A percentile compares a stretch with the other conserved stretches of the same genome.
phyloP scores from a whole-genome alignment of 495 filamentous ascomycete genomes.

The Penicillium bovifimosum region DNA sequence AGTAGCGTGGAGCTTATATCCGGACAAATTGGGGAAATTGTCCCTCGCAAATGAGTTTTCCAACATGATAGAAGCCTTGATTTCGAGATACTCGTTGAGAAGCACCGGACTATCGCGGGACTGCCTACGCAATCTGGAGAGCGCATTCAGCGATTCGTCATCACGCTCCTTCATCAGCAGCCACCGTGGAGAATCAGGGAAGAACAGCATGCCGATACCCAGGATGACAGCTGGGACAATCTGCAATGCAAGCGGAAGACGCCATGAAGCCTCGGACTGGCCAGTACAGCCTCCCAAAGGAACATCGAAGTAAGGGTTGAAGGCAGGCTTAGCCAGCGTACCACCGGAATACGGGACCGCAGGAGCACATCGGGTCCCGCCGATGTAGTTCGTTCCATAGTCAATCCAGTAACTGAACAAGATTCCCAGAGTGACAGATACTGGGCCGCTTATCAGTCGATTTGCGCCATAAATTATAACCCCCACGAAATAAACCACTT shows the following conservation, averaged over 20 bases:
- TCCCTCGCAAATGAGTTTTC: constrained; percentile 70
- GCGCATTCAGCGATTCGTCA: constrained; percentile 60
- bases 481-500: background rate
- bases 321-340: constrained; percentile 36
- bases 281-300: constrained; percentile 32
- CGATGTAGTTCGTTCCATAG: constrained; percentile 48
- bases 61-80: constrained; percentile 72
- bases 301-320: constrained; percentile 42
- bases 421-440: constrained; percentile 80
- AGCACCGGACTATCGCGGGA: constrained; percentile 52
- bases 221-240: constrained; percentile 55
- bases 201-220: constrained; percentile 66
- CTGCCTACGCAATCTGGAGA: constrained; percentile 58
- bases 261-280: constrained; percentile 67
- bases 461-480: background rate
- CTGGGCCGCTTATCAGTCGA: constrained; percentile 9
- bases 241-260: constrained; percentile 59
- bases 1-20: constrained; percentile 44
- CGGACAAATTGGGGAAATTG: constrained; percentile 61
- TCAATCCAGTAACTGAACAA: constrained; percentile 83
- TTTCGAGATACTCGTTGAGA: constrained; percentile 74
- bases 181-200: constrained; percentile 82
- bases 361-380: constrained; percentile 37
- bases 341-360: constrained; percentile 63
- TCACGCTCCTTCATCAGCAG: constrained; percentile 68